Evolutionary conservation across 108 stramenopile species (phyloP).

Genomic region (Conticribra weissflogii): DNA sequence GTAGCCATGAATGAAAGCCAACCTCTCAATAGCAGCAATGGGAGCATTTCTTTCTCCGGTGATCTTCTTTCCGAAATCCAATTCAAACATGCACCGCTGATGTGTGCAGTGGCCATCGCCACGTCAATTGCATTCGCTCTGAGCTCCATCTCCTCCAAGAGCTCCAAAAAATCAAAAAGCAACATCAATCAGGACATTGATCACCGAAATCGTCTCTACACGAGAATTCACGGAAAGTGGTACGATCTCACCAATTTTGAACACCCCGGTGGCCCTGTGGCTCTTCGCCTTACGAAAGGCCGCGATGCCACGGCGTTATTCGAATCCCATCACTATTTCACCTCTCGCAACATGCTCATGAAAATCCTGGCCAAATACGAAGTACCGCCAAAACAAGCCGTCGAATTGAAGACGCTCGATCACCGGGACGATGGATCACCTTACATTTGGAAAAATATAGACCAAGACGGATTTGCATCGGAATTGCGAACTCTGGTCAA

Average conservation of each 20-base stretch:
- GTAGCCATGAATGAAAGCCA: too few relatives aligned
- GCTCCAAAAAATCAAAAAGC: too few relatives aligned
- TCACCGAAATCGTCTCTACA: slow-evolving; percentile 40
- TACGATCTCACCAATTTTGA: slow-evolving; percentile 57
- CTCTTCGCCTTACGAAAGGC: slow-evolving; percentile 41
- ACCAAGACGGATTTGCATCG: slow-evolving; percentile 45
- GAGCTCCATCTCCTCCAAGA: too few relatives aligned
- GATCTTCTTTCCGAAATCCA: too few relatives aligned
- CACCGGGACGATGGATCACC: slow-evolving; percentile 48
- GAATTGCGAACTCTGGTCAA: slow-evolving; percentile 40
- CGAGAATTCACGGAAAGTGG: slow-evolving; percentile 51
- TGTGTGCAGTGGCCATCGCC: too few relatives aligned
- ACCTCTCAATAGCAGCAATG: too few relatives aligned
- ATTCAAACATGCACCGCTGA: too few relatives aligned
- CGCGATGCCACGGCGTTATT: slow-evolving; percentile 60
- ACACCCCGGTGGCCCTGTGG: slow-evolving; percentile 62
- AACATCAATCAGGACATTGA: too few relatives aligned
- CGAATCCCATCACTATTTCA: slow-evolving; percentile 60
- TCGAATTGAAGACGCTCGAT: slow-evolving; percentile 14
- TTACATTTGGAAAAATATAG: slow-evolving; percentile 53
- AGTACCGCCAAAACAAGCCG: slow-evolving; percentile 21
- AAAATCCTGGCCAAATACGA: slow-evolving; percentile 53
- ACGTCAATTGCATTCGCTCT: too few relatives aligned
- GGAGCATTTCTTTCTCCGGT: too few relatives aligned
- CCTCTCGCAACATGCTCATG: slow-evolving; percentile 28